These are phyloP conservation scores for Sugiyamaella smithiae DNA, from an alignment of 805 yeast genomes.

Conservation along the genomic window DNA sequence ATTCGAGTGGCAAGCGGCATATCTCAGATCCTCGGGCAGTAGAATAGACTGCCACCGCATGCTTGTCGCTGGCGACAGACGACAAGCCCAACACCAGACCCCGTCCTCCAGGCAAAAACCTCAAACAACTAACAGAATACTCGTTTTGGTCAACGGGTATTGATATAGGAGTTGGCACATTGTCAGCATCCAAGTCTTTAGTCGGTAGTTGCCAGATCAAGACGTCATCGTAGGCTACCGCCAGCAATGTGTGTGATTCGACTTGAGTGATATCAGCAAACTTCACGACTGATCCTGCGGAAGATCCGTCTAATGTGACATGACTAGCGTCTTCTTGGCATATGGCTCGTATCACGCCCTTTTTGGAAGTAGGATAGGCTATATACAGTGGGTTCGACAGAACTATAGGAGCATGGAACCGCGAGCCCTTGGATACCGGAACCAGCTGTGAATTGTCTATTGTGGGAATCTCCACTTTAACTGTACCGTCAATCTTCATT, in stretches of 20 bases:
- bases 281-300: background rate
- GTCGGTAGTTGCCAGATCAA: conserved; percentile 5
- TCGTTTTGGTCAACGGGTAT: background rate
- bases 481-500: background rate
- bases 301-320: conserved; percentile 13
- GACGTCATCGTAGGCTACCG: conserved; percentile 4
- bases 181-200: conserved; percentile 4
- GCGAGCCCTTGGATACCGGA: conserved; percentile 24
- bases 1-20: background rate
- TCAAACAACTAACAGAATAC: conserved; percentile 1
- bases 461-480: background rate
- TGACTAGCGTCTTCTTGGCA: conserved; percentile 23
- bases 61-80: background rate
- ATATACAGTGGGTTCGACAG: conserved; percentile 20
- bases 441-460: conserved; percentile 7
- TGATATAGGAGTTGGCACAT: background rate
- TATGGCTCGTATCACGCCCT: conserved; percentile 23
- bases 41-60: background rate
- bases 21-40: background rate
- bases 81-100: background rate
- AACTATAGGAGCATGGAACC: conserved; percentile 14
- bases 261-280: background rate
- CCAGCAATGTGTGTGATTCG: conserved; percentile 7
- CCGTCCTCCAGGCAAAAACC: conserved; percentile 3
- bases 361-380: conserved; percentile 24